Base-by-base conservation (phyloP, 23 red algal genomes). In the Pyropia yezoensis region DNA sequence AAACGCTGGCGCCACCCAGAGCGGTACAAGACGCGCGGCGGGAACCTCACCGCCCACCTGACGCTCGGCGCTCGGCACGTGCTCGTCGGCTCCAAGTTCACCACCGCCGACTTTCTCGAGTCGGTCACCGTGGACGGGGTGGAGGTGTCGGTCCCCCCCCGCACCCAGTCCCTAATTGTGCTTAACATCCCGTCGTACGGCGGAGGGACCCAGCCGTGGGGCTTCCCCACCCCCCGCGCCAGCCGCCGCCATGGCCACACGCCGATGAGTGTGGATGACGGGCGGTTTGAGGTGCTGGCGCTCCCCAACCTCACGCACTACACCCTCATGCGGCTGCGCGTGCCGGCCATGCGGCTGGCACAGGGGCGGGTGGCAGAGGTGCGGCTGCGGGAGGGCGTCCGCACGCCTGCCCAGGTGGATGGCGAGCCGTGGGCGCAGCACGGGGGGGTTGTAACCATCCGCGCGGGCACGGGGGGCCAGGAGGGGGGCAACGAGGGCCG, bases 161-260 rank as follows among this genome's bases (percentile, higher is more conserved):
- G 71, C 39, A 62, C 87, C 33, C 94, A 98, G 67, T 79, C 94
- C 15, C 52, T 98, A 3, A 73, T 98, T 21, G 59, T 98, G 28
- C 61, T 87, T 21, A 98, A 98, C 80, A 88, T 98, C 56, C 85
- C 94, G 12, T 88, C 81, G 49, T 98, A 98, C 33, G 94, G 86
- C 3, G 94, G 86, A 1, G 94, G 94, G 12, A 73, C 79, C 20
- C 69, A 86, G 56, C 89, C 89, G 19, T 79, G 79, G 74, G 89
- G 89, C 16, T 47, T 47, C 39, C 39, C 39, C 39, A 47, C 39
- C 39, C 39, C 39, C 6, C 18, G 22, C 30, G 47, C 7, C 15
- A 14, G 65, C 47, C 28, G 50, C 15, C 26, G 28, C 9, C 47
- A 74, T 12, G 52, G n/a, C 19, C 27, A 77, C 20, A 65, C 49